Conservation (phyloP, 1,284 basidiomycete species). For the Moniliella sp. region DNA sequence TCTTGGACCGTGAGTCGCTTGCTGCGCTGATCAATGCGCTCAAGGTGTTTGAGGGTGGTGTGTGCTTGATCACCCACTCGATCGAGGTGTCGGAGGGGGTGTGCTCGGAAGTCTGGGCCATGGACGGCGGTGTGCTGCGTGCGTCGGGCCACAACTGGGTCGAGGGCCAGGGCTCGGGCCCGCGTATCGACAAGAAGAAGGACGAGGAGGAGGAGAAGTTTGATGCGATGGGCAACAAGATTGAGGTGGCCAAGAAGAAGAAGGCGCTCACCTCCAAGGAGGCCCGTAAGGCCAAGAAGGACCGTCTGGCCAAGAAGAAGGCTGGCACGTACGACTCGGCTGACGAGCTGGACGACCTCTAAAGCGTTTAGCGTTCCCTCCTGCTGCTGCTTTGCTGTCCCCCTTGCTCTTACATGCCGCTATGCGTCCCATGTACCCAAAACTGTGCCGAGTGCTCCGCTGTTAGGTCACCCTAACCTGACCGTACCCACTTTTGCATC, state of each 20-base stretch:
- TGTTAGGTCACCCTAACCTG: too few species aligned
- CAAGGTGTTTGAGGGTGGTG: constrained; percentile 32
- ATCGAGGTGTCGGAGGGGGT: constrained; percentile 29
- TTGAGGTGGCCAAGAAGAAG: constrained; percentile 10
- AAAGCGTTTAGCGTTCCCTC: too few species aligned
- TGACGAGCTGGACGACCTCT: too few species aligned
- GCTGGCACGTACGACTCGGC: constrained; percentile 13
- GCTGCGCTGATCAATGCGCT: constrained; percentile 33
- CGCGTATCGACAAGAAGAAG: constrained; percentile 24
- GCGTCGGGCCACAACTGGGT: constrained; percentile 52
- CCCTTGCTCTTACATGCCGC: too few species aligned
- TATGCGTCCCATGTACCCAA: too few species aligned
- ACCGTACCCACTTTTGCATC: too few species aligned
- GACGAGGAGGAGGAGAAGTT: constrained; percentile 17
- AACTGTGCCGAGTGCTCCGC: too few species aligned
- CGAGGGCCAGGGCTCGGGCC: constrained; percentile 51
- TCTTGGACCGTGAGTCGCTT: constrained; percentile 34
- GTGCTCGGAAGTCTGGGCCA: constrained; percentile 30
- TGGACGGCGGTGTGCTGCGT: constrained; percentile 20
- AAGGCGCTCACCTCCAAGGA: constrained; percentile 17
- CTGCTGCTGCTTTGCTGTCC: too few species aligned
- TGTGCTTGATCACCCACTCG: constrained; percentile 32
- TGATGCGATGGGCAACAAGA: constrained; percentile 29
- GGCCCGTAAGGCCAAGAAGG: constrained; percentile 18
- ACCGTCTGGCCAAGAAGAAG: constrained; percentile 13